Conservation (phyloP, 768 basidiomycete species). For the Phaeotremella fagi region DNA sequence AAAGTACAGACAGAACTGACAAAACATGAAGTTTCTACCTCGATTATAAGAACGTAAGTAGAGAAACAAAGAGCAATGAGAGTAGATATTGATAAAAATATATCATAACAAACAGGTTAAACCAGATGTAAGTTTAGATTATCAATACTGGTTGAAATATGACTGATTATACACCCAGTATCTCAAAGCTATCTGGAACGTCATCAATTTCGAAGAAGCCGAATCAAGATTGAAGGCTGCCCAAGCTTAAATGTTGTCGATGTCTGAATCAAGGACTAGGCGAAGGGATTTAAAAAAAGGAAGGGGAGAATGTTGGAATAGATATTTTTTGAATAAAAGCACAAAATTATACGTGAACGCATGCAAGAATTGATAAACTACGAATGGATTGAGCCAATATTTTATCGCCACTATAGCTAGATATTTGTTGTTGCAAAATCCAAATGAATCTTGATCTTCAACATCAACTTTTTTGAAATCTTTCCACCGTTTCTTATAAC, state of each 20-base stretch:
- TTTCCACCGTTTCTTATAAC: not conserved
- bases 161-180: slow-evolving; percentile 58
- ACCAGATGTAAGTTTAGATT: slow-evolving; percentile 63
- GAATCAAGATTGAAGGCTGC: slow-evolving; percentile 60
- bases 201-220: slow-evolving; percentile 93
- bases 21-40: slow-evolving; percentile 60
- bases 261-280: not conserved
- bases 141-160: not conserved
- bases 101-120: too few relatives aligned
- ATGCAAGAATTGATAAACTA: too few relatives aligned
- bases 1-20: slow-evolving; percentile 56
- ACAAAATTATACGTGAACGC: too few relatives aligned
- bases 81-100: too few relatives aligned
- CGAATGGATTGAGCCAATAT: too few relatives aligned
- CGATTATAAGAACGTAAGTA: slow-evolving; percentile 75
- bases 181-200: slow-evolving; percentile 89
- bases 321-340: too few relatives aligned
- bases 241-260: slow-evolving; percentile 1
- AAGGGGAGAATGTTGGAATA: not conserved
- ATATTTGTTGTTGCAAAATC: too few relatives aligned
- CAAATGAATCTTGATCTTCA: not conserved
- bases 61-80: too few relatives aligned
- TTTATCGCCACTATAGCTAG: too few relatives aligned
- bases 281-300: not conserved
- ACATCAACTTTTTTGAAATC: not conserved